phyloP scores from a whole-genome alignment of 2,329 filamentous ascomycete genomes.

The Xylogone sp. region DNA sequence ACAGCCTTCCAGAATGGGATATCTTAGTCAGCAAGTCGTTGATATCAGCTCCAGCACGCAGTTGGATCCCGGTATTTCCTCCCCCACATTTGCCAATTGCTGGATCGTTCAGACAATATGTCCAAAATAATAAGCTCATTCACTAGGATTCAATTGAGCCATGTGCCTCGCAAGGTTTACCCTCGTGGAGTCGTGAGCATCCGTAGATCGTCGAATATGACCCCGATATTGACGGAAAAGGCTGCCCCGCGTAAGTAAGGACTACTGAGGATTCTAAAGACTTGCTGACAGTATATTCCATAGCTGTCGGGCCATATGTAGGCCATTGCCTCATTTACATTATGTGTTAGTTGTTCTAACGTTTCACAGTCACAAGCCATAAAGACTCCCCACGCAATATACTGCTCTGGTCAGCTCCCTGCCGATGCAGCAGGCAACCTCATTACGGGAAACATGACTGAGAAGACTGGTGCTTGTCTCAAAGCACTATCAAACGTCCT shows the following conservation, averaged over 20 bases:
- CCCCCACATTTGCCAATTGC: no score
- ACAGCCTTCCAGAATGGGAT: no score
- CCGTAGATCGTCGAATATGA: constrained; percentile 39
- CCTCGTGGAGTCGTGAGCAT: background rate
- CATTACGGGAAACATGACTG: constrained; percentile 51
- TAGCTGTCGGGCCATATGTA: constrained; percentile 63
- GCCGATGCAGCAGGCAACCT: constrained; percentile 23
- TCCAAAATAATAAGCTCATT: background rate
- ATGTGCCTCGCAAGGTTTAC: background rate
- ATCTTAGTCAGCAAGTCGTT: no score
- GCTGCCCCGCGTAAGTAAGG: constrained; percentile 48
- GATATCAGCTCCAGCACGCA: no score
- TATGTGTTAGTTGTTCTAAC: constrained; percentile 10
- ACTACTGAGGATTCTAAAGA: constrained; percentile 17
- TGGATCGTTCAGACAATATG: background rate
- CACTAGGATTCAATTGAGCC: background rate
- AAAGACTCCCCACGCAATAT: constrained; percentile 62
- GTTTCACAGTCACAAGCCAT: constrained; percentile 58
- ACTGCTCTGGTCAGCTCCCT: constrained; percentile 54
- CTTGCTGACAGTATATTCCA: background rate
- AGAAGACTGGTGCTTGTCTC: constrained; percentile 62
- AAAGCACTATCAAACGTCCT: constrained; percentile 83
- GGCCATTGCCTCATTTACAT: constrained; percentile 6
- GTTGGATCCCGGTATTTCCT: no score
- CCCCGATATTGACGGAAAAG: constrained; percentile 52